These are phyloP conservation scores for Colletotrichum tropicale DNA, from an alignment of 2,329 filamentous ascomycete species.

Conservation along the genomic window DNA sequence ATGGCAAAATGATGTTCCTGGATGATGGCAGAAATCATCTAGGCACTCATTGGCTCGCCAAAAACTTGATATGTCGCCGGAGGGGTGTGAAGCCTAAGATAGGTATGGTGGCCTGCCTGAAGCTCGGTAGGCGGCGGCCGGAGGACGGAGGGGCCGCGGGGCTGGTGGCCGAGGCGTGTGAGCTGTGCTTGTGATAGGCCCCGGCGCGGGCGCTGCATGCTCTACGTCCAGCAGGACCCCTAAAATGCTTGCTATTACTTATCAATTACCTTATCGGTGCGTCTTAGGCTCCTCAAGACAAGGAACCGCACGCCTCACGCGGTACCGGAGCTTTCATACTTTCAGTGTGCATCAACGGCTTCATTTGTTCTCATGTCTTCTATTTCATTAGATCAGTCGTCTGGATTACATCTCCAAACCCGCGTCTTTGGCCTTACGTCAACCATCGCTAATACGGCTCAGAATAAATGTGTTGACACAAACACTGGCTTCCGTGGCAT, in stretches of 20 bases:
- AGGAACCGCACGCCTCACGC: neutral
- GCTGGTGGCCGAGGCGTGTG: neutral
- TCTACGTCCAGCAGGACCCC: neutral
- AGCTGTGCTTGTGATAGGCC: neutral
- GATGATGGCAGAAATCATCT: neutral
- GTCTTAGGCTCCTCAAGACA: neutral
- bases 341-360: neutral
- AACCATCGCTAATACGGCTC: neutral
- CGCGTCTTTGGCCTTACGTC: neutral
- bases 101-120: neutral
- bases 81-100: neutral
- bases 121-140: neutral
- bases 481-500: neutral
- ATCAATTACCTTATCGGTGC: neutral
- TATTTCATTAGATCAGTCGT: neutral
- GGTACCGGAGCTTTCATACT: neutral
- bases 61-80: neutral
- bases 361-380: neutral
- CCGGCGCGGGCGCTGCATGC: neutral
- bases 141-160: conserved; percentile 1
- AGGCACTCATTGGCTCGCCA: neutral
- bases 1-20: neutral
- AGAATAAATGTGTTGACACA: neutral
- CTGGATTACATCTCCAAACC: neutral
- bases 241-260: neutral